Percentiles rank a stretch among this genome's conserved stretches.
These are phyloP conservation scores for Terana coerulea DNA, from an alignment of 768 basidiomycete genomes.

Conservation along the genomic window DNA sequence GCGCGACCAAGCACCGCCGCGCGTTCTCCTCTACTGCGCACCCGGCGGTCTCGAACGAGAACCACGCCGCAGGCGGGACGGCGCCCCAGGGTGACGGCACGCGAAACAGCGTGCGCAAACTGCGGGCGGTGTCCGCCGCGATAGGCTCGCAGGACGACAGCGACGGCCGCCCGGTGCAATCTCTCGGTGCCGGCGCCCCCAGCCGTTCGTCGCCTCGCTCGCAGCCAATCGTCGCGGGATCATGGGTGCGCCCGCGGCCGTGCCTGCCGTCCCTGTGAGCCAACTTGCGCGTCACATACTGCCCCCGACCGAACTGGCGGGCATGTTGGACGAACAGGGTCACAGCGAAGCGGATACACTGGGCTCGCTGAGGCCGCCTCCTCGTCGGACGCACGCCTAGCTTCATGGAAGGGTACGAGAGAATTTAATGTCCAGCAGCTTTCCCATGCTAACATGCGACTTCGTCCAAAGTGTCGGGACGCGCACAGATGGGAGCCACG, in stretches of 20 bases:
- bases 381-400: not conserved
- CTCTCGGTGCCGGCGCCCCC: not conserved
- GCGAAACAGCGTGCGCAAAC: no score
- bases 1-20: not conserved
- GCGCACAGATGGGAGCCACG: no score
- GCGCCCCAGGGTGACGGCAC: not conserved
- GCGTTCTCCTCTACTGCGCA: not conserved
- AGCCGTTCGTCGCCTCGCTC: not conserved
- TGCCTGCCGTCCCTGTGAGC: not conserved
- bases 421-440: not conserved
- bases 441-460: no score
- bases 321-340: slow-evolving; percentile 1
- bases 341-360: not conserved
- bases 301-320: slow-evolving; percentile 4
- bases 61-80: not conserved
- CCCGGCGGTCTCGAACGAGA: not conserved
- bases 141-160: not conserved
- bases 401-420: not conserved
- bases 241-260: not conserved
- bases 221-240: not conserved
- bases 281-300: slow-evolving; percentile 8
- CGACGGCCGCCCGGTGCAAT: not conserved
- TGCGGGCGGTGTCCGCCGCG: not conserved
- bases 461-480: no score
- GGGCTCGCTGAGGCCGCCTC: not conserved